A percentile compares a stretch with the other conserved stretches of the same genome.
These are phyloP conservation scores for Cyclocybe cylindracea DNA, from an alignment of 768 basidiomycete species.

Conservation along the genomic window DNA sequence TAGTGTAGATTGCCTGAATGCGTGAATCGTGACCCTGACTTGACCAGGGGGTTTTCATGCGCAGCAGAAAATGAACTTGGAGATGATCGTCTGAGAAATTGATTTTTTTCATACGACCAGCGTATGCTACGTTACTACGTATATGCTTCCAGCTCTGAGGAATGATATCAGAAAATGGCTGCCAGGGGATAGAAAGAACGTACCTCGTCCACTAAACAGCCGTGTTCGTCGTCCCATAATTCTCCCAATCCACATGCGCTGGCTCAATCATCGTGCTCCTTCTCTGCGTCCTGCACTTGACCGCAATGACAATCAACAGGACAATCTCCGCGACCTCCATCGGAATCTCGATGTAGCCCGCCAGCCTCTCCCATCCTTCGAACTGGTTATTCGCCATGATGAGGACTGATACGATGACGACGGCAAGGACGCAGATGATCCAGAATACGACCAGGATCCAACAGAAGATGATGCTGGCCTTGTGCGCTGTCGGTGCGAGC, in stretches of 20 bases:
- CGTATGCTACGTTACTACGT: too few relatives aligned
- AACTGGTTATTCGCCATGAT: slow-evolving; percentile 12
- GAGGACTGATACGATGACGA: slow-evolving; percentile 17
- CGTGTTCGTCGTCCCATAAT: slow-evolving; percentile 5
- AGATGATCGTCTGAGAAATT: too few relatives aligned
- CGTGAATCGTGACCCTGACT: too few relatives aligned
- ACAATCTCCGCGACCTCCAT: slow-evolving; percentile 20
- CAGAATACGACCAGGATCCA: slow-evolving; percentile 20
- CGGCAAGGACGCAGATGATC: slow-evolving; percentile 13
- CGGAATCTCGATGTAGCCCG: slow-evolving; percentile 24
- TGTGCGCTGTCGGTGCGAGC: slow-evolving; percentile 19
- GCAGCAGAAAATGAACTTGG: too few relatives aligned
- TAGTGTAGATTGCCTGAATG: too few relatives aligned
- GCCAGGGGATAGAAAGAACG: too few relatives aligned
- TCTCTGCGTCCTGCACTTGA: slow-evolving; percentile 24
- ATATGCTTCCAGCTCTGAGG: too few relatives aligned
- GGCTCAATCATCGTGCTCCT: slow-evolving; percentile 17
- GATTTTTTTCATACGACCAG: too few relatives aligned
- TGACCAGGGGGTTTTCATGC: too few relatives aligned
- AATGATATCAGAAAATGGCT: too few relatives aligned
- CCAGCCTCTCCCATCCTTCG: slow-evolving; percentile 22
- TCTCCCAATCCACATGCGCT: slow-evolving; percentile 15
- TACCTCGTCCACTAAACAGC: too few relatives aligned
- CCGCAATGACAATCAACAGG: slow-evolving; percentile 16
- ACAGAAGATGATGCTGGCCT: slow-evolving; percentile 14